Evolutionary conservation across 192 early-diverging fungal species (phyloP).

Genomic region (Coemansia sp.): DNA sequence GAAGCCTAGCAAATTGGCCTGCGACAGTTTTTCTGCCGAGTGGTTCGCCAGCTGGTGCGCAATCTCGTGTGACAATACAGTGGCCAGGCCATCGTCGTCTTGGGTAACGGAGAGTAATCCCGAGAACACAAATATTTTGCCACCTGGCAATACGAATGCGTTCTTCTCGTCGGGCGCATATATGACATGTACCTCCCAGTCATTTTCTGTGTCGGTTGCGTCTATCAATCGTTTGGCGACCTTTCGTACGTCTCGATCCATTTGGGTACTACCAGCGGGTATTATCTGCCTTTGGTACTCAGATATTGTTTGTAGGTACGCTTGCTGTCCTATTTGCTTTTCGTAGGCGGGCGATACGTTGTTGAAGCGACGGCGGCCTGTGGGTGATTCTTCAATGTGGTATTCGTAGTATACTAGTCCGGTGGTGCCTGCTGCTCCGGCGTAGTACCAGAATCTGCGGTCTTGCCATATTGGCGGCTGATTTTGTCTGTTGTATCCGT

Average conservation of each 20-base stretch:
- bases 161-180: constrained; percentile 73
- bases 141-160: constrained; percentile 95
- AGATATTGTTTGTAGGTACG: constrained; percentile 70
- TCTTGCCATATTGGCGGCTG: constrained; percentile 20
- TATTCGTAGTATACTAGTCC: constrained; percentile 38
- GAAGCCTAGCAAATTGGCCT: constrained; percentile 64
- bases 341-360: constrained; percentile 36
- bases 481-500: background rate
- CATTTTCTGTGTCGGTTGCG: constrained; percentile 65
- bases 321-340: constrained; percentile 63
- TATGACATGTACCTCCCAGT: constrained; percentile 96
- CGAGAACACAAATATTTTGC: constrained; percentile 97
- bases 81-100: constrained; percentile 88
- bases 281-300: constrained; percentile 72
- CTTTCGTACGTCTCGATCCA: constrained; percentile 63
- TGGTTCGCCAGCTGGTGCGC: constrained; percentile 93
- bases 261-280: constrained; percentile 61
- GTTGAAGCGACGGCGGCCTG: constrained; percentile 55
- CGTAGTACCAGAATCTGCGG: constrained; percentile 34
- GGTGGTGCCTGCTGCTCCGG: constrained; percentile 17
- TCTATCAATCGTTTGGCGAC: constrained; percentile 74
- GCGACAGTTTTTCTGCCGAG: constrained; percentile 86
- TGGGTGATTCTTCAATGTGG: constrained; percentile 53
- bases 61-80: constrained; percentile 94
- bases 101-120: constrained; percentile 82